Base-by-base conservation (phyloP, 495 filamentous ascomycete species). In the Tetracladium setigerum region DNA sequence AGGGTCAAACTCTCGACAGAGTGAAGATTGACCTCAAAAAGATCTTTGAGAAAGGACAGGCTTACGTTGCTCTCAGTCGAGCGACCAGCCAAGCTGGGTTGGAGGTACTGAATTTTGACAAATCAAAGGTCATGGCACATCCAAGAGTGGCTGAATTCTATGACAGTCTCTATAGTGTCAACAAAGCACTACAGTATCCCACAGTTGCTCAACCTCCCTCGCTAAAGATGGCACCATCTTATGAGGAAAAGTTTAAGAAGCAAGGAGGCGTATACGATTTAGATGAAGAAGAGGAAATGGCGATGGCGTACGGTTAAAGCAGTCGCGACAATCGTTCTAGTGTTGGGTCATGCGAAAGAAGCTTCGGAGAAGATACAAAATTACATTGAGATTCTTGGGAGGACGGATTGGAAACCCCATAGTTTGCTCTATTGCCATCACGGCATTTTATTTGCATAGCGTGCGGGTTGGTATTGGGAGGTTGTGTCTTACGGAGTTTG, bases 11-110 rank as follows among this genome's bases (percentile, higher is more conserved):
- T 12, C 70, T 98, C 37, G 89, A 95, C 58, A 76, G 92, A 13
- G 94, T 97, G 39, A 95, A 95, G 62, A 90, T 98, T 5, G 89
- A 97, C 56, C 72, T 98, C 0, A 87, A 88, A 13, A 83, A 74
- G 53, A 87, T 92, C 8, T 98, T 98, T 56, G 92, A 97, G 63
- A 96, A 95, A 62, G 92, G 92, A 0, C 92, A 90, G 56, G 86
- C 81, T 2, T 91, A 91, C 57, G 86, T 91, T 34, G 86, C 86
- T 38, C 74, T 91, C 30, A 83, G 78, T 54, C 83, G 92, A 58
- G 94, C 92, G 14, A 94, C 89, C 9, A 83, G 74, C 46, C 87
- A 95, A 63, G 77, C 81, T 16, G 92, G 92, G 5, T 70, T 98
- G 17, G 89, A 96, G 59, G 91, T 98, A 8, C 68, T 87, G 24